Evolutionary conservation across 2,329 filamentous ascomycete species (phyloP).

Genomic region (Cadophora gregata): DNA sequence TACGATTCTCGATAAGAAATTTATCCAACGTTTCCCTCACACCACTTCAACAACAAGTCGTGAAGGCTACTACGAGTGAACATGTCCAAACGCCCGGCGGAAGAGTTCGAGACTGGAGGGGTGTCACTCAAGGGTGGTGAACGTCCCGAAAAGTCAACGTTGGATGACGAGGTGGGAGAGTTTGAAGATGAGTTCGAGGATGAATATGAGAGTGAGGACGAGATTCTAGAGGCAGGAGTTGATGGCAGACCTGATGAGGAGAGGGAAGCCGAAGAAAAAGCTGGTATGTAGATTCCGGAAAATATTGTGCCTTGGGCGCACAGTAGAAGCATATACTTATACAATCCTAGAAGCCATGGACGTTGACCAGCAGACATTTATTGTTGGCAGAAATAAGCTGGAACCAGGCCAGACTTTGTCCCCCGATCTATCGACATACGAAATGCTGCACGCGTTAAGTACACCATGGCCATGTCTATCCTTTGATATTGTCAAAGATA

Average conservation of each 20-base stretch:
- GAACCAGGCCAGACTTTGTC: slow-evolving; percentile 89
- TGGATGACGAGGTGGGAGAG: slow-evolving; percentile 73
- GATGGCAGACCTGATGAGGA: slow-evolving; percentile 92
- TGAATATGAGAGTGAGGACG: slow-evolving; percentile 89
- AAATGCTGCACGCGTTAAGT: slow-evolving; percentile 94
- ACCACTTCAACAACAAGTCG: neutral
- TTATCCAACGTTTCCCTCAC: neutral
- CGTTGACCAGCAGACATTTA: slow-evolving; percentile 92
- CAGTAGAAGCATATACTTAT: slow-evolving; percentile 32
- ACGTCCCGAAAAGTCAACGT: slow-evolving; percentile 68
- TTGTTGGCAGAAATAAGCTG: slow-evolving; percentile 90
- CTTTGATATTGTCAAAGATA: slow-evolving; percentile 88
- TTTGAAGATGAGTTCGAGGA: slow-evolving; percentile 97
- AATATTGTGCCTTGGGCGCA: slow-evolving; percentile 21
- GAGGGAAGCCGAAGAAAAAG: slow-evolving; percentile 86
- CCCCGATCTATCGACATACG: slow-evolving; percentile 92
- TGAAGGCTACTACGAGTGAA: neutral
- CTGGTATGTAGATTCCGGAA: slow-evolving; percentile 53
- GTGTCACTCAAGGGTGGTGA: slow-evolving; percentile 64
- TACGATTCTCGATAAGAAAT: slow-evolving; percentile 34
- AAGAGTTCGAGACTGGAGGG: slow-evolving; percentile 52
- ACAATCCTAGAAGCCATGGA: slow-evolving; percentile 75
- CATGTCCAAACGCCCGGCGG: slow-evolving; percentile 66
- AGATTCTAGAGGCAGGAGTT: slow-evolving; percentile 92
- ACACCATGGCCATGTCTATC: slow-evolving; percentile 97